Evolutionary conservation across 2,329 filamentous ascomycete genomes (phyloP).

Genomic region (Apiospora marii): DNA sequence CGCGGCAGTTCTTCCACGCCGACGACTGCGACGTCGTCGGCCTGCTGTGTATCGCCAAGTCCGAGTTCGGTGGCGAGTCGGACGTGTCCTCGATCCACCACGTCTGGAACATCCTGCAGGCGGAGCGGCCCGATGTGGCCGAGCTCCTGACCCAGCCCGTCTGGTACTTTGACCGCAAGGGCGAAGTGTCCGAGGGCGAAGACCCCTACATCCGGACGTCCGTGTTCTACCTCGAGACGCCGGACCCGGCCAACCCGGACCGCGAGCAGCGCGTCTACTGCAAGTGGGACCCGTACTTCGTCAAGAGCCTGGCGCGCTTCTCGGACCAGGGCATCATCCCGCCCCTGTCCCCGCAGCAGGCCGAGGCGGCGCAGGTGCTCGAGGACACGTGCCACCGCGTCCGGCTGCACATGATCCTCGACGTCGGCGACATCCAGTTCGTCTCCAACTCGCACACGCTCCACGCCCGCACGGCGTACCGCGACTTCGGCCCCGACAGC

Average conservation of each 20-base stretch:
- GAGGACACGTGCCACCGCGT: slow-evolving; percentile 79
- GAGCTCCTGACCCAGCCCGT: slow-evolving; percentile 77
- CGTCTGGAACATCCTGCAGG: slow-evolving; percentile 82
- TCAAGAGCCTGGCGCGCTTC: slow-evolving; percentile 78
- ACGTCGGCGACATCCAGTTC: slow-evolving; percentile 90
- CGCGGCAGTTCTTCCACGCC: slow-evolving; percentile 84
- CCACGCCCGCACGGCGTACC: slow-evolving; percentile 84
- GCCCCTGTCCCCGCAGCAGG: slow-evolving; percentile 70
- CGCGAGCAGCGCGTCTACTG: slow-evolving; percentile 74
- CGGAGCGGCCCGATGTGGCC: slow-evolving; percentile 79
- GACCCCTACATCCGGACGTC: slow-evolving; percentile 76
- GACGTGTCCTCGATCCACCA: slow-evolving; percentile 81
- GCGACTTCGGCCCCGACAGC: slow-evolving; percentile 69
- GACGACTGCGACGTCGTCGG: slow-evolving; percentile 87
- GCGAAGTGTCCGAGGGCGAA: slow-evolving; percentile 77
- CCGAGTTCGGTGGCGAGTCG: slow-evolving; percentile 82
- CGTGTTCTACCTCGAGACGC: slow-evolving; percentile 79
- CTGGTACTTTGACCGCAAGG: slow-evolving; percentile 94
- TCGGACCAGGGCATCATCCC: slow-evolving; percentile 77
- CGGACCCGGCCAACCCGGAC: slow-evolving; percentile 46
- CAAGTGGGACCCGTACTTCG: slow-evolving; percentile 93
- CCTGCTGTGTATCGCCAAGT: slow-evolving; percentile 79
- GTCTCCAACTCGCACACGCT: slow-evolving; percentile 81
- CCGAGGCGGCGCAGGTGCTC: slow-evolving; percentile 71
- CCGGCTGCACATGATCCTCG: slow-evolving; percentile 84